These are phyloP conservation scores for Colletotrichum neosansevieriae DNA, from an alignment of 2,329 filamentous ascomycete species.

Conservation along the genomic window DNA sequence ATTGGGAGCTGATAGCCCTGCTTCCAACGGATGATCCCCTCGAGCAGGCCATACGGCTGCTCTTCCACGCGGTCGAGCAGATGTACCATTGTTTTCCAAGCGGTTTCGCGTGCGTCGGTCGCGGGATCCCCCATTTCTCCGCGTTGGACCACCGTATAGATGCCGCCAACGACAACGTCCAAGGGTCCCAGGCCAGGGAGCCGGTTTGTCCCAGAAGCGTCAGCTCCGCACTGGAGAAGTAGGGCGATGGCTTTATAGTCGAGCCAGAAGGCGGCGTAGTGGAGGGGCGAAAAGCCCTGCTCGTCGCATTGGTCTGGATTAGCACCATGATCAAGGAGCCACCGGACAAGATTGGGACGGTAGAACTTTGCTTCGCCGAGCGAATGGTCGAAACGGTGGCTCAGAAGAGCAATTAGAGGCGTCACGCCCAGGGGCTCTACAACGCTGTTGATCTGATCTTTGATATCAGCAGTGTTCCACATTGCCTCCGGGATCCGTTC, in stretches of 20 bases:
- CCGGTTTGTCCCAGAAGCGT: neutral
- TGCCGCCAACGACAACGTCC: constrained; percentile 1
- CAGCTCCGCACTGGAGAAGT: constrained; percentile 18
- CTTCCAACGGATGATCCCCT: neutral
- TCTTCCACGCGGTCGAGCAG: neutral
- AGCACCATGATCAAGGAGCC: constrained; percentile 22
- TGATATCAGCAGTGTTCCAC: neutral
- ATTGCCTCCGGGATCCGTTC: constrained; percentile 18
- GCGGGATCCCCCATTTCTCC: neutral
- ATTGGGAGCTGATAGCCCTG: neutral
- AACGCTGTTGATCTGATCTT: neutral
- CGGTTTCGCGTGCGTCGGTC: neutral
- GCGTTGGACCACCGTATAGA: neutral
- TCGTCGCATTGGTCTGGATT: constrained; percentile 21
- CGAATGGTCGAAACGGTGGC: constrained; percentile 21
- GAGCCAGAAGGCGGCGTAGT: constrained; percentile 32
- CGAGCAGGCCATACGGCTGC: neutral
- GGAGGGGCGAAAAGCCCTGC: constrained; percentile 27
- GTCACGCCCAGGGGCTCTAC: neutral
- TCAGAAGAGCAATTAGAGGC: constrained; percentile 22
- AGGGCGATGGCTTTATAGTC: constrained; percentile 5
- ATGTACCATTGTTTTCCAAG: constrained; percentile 3
- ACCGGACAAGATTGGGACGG: constrained; percentile 20
- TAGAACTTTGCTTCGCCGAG: constrained; percentile 18
- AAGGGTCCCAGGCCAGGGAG: neutral